A percentile compares a stretch with the other conserved stretches of the same genome.
Evolutionary conservation across 169 alveolate genomes (phyloP).

Genomic region (Plasmodium billcollinsi): DNA sequence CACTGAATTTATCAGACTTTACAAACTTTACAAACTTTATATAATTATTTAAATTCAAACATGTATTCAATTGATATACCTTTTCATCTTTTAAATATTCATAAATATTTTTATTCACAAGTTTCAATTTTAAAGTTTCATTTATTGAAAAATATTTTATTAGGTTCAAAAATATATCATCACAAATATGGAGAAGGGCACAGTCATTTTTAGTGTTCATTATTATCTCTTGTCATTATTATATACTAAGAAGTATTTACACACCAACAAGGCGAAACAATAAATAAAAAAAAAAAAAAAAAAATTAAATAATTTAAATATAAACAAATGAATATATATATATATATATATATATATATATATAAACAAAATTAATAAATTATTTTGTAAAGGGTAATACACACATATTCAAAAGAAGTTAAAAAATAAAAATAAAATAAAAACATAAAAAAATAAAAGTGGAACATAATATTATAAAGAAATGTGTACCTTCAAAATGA

Average conservation of each 20-base stretch:
- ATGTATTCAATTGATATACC: constrained; percentile 19
- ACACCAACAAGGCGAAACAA: background rate
- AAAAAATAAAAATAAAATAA: too few relatives aligned
- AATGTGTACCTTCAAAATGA: too few relatives aligned
- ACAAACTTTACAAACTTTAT: constrained; percentile 41
- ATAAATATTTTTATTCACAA: constrained; percentile 23
- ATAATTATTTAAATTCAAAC: constrained; percentile 28
- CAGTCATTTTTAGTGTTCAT: constrained; percentile 28
- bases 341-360: background rate
- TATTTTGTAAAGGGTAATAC: too few relatives aligned
- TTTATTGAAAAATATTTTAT: constrained; percentile 41
- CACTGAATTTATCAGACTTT: constrained; percentile 25
- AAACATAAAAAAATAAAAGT: too few relatives aligned
- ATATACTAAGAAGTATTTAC: constrained; percentile 6
- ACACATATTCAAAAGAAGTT: too few relatives aligned
- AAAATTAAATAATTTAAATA: constrained; percentile 6
- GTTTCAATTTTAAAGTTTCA: constrained; percentile 35
- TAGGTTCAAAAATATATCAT: constrained; percentile 23
- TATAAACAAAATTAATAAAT: too few relatives aligned
- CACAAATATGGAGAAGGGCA: constrained; percentile 11
- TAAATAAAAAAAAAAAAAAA: background rate
- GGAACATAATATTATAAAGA: too few relatives aligned
- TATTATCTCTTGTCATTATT: too few relatives aligned
- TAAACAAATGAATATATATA: too few relatives aligned
- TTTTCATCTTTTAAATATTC: constrained; percentile 58